Conservation (phyloP, 2,329 filamentous ascomycete genomes). For the Capronia coronata region DNA sequence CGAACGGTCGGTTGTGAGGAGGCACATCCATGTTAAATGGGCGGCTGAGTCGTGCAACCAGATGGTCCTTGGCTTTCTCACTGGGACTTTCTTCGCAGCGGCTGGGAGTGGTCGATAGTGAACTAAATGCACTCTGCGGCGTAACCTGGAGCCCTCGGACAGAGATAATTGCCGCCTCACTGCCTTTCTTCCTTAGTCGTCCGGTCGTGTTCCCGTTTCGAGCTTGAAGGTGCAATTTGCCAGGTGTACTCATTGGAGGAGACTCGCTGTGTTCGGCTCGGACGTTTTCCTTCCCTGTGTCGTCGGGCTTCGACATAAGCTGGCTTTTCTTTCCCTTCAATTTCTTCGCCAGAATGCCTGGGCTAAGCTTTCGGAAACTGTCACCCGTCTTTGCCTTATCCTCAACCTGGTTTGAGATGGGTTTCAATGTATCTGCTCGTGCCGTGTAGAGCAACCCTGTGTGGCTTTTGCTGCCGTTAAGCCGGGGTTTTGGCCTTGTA, state of each 20-base stretch:
- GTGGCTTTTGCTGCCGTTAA: conserved; percentile 10
- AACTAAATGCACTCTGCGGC: conserved; percentile 1
- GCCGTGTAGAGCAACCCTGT: conserved; percentile 8
- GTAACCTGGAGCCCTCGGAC: conserved; percentile 10
- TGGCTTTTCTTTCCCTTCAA: conserved; percentile 20
- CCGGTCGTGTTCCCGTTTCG: conserved; percentile 19
- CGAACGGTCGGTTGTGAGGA: conserved; percentile 25
- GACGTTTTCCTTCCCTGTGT: conserved; percentile 24
- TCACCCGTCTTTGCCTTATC: conserved; percentile 11
- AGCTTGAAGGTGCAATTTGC: conserved; percentile 19
- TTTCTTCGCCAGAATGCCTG: conserved; percentile 20
- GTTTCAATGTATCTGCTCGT: conserved; percentile 8
- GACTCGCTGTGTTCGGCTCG: conserved; percentile 9
- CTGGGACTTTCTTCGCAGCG: conserved; percentile 21
- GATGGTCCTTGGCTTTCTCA: conserved; percentile 19
- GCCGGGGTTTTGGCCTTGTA: conserved; percentile 2
- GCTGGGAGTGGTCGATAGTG: conserved; percentile 13
- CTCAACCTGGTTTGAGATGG: conserved; percentile 13
- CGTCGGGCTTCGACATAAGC: neutral
- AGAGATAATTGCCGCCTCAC: conserved; percentile 9
- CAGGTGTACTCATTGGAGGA: conserved; percentile 18
- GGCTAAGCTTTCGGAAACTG: conserved; percentile 19
- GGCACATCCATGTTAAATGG: conserved; percentile 28
- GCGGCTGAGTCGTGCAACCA: conserved; percentile 25
- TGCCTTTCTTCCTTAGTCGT: conserved; percentile 11